These are phyloP conservation scores for Alternaria panax DNA, from an alignment of 2,329 filamentous ascomycete species.

Conservation along the genomic window DNA sequence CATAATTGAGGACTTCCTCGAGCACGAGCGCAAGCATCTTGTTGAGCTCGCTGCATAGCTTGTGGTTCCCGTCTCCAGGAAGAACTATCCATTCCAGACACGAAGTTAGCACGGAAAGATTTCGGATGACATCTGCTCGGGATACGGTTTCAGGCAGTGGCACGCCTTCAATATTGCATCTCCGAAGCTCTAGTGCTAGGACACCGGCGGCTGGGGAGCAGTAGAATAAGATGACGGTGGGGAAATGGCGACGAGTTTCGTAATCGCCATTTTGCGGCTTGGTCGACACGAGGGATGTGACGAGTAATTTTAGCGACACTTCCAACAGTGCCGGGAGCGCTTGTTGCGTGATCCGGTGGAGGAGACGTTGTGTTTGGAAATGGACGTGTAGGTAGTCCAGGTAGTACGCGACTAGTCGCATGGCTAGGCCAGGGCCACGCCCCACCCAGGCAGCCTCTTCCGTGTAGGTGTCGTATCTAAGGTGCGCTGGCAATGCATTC, in stretches of 20 bases:
- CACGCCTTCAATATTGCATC: conserved; percentile 44
- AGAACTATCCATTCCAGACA: conserved; percentile 46
- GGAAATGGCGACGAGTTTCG: conserved; percentile 41
- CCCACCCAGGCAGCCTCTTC: conserved; percentile 41
- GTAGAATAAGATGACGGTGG: conserved; percentile 46
- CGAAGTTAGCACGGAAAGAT: conserved; percentile 46
- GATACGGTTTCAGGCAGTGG: conserved; percentile 40
- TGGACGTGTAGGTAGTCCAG: conserved; percentile 46
- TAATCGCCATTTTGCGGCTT: conserved; percentile 43
- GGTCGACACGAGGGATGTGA: conserved; percentile 40
- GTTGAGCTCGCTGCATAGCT: conserved; percentile 46
- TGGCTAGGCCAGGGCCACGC: conserved; percentile 30
- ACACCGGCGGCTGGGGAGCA: conserved; percentile 47
- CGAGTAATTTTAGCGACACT: conserved; percentile 44
- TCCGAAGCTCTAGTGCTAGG: conserved; percentile 43
- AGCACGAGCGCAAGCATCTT: conserved; percentile 47
- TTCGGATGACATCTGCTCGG: conserved; percentile 47
- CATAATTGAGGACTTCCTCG: conserved; percentile 48
- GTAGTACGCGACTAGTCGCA: conserved; percentile 43
- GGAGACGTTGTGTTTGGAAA: conserved; percentile 44
- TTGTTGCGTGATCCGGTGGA: conserved; percentile 42
- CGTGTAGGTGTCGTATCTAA: conserved; percentile 46
- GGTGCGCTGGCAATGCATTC: conserved; percentile 39
- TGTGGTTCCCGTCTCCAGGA: conserved; percentile 47
- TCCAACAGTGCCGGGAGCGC: conserved; percentile 43